phyloP scores from a whole-genome alignment of 179 eudicot species.

The Heliamphora pulchella region DNA sequence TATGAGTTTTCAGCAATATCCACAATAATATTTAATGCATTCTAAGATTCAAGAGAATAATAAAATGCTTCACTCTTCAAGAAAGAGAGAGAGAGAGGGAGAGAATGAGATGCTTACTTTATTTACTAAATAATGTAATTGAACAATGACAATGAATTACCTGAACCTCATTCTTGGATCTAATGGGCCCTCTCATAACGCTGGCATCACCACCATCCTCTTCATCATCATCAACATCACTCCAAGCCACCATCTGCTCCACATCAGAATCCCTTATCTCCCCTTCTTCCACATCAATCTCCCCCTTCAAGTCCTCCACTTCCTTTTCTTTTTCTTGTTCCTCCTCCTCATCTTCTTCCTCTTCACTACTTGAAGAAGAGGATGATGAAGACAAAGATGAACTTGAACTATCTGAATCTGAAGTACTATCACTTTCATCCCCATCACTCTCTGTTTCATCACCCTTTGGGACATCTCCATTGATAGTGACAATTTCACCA shows the following conservation, averaged over 20 bases:
- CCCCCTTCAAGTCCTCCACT: slow-evolving; percentile 12
- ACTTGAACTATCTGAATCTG: slow-evolving; percentile 36
- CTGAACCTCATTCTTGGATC: slow-evolving; percentile 46
- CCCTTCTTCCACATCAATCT: slow-evolving; percentile 62
- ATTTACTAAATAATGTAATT: not conserved
- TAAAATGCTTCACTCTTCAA: too few relatives aligned
- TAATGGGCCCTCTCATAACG: slow-evolving; percentile 34
- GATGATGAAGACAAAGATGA: slow-evolving; percentile 42
- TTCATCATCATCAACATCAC: slow-evolving; percentile 35
- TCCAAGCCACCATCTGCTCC: slow-evolving; percentile 49
- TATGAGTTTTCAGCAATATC: not conserved
- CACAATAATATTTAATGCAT: not conserved
- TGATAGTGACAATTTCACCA: not conserved
- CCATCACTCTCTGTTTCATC: slow-evolving; percentile 11
- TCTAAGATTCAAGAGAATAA: not conserved
- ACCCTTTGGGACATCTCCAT: not conserved
- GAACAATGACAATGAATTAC: slow-evolving; percentile 21
- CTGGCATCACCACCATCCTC: slow-evolving; percentile 23
- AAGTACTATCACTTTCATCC: slow-evolving; percentile 28
- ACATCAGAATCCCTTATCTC: slow-evolving; percentile 57
- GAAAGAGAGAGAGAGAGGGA: too few relatives aligned
- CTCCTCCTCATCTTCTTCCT: slow-evolving; percentile 18
- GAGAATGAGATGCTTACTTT: not conserved
- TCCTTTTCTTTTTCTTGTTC: slow-evolving; percentile 12
- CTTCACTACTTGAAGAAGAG: slow-evolving; percentile 44